phyloP scores from a whole-genome alignment of 2,329 filamentous ascomycete species.

The Neobulgaria alba region DNA sequence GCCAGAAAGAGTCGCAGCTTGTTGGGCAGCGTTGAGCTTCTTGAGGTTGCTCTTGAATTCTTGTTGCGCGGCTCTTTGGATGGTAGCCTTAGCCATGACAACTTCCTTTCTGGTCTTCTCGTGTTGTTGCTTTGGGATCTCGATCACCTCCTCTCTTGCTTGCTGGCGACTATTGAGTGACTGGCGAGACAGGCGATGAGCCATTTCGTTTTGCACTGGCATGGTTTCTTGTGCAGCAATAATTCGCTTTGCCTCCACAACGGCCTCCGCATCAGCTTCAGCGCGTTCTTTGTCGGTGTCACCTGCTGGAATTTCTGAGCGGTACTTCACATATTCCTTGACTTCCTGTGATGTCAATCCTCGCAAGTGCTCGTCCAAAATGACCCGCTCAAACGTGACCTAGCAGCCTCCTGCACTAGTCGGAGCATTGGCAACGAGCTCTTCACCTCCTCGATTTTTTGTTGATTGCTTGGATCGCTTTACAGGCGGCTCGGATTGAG shows the following conservation, averaged over 20 bases:
- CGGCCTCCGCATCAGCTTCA: slow-evolving; percentile 18
- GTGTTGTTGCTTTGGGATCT: slow-evolving; percentile 19
- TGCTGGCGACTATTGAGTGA: slow-evolving; percentile 14
- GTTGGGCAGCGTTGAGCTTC: slow-evolving; percentile 25
- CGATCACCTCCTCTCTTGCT: slow-evolving; percentile 19
- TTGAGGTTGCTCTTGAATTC: slow-evolving; percentile 27
- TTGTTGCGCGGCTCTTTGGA: slow-evolving; percentile 19
- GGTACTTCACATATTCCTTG: slow-evolving; percentile 54
- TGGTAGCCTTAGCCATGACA: slow-evolving; percentile 19
- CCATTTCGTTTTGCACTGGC: slow-evolving; percentile 14
- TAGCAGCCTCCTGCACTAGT: slow-evolving; percentile 53
- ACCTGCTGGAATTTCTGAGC: slow-evolving; percentile 31
- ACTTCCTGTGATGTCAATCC: slow-evolving; percentile 47
- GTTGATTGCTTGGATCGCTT: slow-evolving; percentile 32
- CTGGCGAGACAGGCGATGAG: slow-evolving; percentile 16
- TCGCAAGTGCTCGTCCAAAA: slow-evolving; percentile 49
- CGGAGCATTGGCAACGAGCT: slow-evolving; percentile 39
- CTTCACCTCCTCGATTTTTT: slow-evolving; percentile 38
- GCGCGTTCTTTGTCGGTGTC: slow-evolving; percentile 14
- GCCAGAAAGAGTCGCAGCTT: slow-evolving; percentile 13
- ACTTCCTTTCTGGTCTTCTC: slow-evolving; percentile 25
- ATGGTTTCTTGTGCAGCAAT: slow-evolving; percentile 16
- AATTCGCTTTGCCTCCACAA: slow-evolving; percentile 18
- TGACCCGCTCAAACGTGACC: slow-evolving; percentile 54
- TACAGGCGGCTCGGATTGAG: slow-evolving; percentile 11